Evolutionary conservation across 345 rosid genomes (phyloP).

Genomic region (Luvunga scandens): DNA sequence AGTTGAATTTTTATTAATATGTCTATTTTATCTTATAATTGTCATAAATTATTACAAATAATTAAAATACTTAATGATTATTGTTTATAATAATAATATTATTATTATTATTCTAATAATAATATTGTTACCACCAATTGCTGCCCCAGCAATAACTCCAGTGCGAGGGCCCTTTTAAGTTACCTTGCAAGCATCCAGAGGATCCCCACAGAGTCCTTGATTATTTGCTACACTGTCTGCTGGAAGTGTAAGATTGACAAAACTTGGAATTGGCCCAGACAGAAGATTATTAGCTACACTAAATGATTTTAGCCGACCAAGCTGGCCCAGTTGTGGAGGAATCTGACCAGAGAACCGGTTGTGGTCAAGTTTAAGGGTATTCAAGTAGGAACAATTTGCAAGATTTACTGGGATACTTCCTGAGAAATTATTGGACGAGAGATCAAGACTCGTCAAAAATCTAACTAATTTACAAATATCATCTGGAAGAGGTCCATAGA

Average conservation of each 20-base stretch:
- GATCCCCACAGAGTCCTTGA: slow-evolving; percentile 66
- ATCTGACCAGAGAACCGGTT: slow-evolving; percentile 61
- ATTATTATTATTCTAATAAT: no score
- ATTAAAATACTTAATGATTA: no score
- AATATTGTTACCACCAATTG: no score
- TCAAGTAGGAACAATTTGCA: slow-evolving; percentile 49
- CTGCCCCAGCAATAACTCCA: no score
- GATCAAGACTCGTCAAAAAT: slow-evolving; percentile 48
- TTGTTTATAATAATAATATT: no score
- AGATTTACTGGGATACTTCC: slow-evolving; percentile 50
- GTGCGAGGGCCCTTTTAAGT: no score
- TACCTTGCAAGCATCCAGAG: no score
- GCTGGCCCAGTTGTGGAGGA: slow-evolving; percentile 44
- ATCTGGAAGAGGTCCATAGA: slow-evolving; percentile 55
- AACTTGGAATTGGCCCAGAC: slow-evolving; percentile 53
- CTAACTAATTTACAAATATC: slow-evolving; percentile 25
- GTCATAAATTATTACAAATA: no score
- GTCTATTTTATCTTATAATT: no score
- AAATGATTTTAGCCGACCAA: slow-evolving; percentile 50
- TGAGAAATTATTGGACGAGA: slow-evolving; percentile 65
- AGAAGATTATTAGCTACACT: slow-evolving; percentile 61
- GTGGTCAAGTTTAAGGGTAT: slow-evolving; percentile 60
- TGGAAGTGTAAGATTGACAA: background rate
- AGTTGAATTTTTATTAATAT: no score
- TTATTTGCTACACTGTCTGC: slow-evolving; percentile 42